Evolutionary conservation across 2,329 filamentous ascomycete species (phyloP).

Genomic region (Rachicladosporium sp.): DNA sequence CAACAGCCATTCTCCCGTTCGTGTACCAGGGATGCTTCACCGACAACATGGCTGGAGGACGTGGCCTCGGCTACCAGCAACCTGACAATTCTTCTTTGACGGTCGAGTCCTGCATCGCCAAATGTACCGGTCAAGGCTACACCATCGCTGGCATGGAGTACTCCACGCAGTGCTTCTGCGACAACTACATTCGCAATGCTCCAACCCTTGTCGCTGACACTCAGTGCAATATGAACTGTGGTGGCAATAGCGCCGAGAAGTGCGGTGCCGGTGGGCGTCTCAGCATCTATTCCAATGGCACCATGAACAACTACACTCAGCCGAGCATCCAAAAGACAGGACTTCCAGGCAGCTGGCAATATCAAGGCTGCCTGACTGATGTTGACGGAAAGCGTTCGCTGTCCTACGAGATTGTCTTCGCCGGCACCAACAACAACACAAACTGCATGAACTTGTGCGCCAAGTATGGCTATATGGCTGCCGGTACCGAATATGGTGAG

Average conservation of each 20-base stretch:
- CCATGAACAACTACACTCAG: slow-evolving; percentile 8
- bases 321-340: slow-evolving; percentile 10
- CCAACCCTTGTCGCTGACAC: slow-evolving; percentile 10
- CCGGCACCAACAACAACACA: slow-evolving; percentile 15
- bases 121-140: slow-evolving; percentile 19
- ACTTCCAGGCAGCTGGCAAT: slow-evolving; percentile 13
- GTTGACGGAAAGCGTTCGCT: slow-evolving; percentile 13
- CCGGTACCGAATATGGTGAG: slow-evolving; percentile 16
- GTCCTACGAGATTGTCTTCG: slow-evolving; percentile 11
- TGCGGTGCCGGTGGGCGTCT: slow-evolving; percentile 20
- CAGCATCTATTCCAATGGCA: slow-evolving; percentile 18
- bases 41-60: slow-evolving; percentile 12
- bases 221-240: slow-evolving; percentile 21
- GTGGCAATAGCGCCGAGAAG: slow-evolving; percentile 15
- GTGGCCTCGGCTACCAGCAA: slow-evolving; percentile 8
- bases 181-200: slow-evolving; percentile 14
- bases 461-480: slow-evolving; percentile 13
- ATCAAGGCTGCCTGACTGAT: slow-evolving; percentile 20
- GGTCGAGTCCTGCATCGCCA: slow-evolving; percentile 16
- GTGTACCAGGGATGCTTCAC: slow-evolving; percentile 17
- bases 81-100: slow-evolving; percentile 10
- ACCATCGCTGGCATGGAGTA: slow-evolving; percentile 23
- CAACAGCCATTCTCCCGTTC: slow-evolving; percentile 11
- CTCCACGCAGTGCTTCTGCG: slow-evolving; percentile 23
- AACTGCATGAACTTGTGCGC: slow-evolving; percentile 16